Evolutionary conservation across 192 early-diverging fungal species (phyloP), one percentile per base, ranked within the genome.

Genomic region (Nowakowskiella sp.): DNA sequence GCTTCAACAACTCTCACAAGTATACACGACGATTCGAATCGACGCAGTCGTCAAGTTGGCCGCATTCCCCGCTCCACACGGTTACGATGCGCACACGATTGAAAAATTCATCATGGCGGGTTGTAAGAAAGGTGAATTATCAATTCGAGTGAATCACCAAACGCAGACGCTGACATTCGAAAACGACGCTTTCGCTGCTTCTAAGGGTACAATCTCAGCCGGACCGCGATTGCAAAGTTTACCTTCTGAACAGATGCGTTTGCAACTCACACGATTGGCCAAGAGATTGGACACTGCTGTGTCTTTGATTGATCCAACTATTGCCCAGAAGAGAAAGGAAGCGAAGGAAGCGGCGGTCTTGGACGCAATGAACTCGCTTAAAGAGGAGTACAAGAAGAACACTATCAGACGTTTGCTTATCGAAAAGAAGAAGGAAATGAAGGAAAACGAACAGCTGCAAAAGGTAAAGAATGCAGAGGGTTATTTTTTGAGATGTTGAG

Each of bases 51-150:
- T 93, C 30, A 70, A 88, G 25, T 74, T 99, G 31, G 87, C 90
- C 19, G 75, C 83, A 25, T 94, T 99, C 82, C 85, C 89, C 13
- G 78, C 74, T 24, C 87, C 85, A 10, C 88, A 86, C 76, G 82
- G 79, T 70, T 88, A 88, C 66, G 85, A 84, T 48, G 79, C 89
- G 7, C 80, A 87, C 27, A 79, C 77, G 5, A 92, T 99, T 57
- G 96, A 99, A 77, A 90, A 92, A 65, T 94, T 99, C 67, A 90
- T 99, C 55, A 93, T 97, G 90, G 86, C 92, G 71, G 96, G 94
- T 30, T 90, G 88, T 65, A 85, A 92, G 44, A 91, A 89, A 66
- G 92, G 92, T 26, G 96, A 99, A 65, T 78, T 99, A 58, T 80
- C 80, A 47, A 94, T 99, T 58, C 86, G 93, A 46, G 78, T 99